Conservation (phyloP, 345 rosid species). For the Camelina sativa region DNA sequence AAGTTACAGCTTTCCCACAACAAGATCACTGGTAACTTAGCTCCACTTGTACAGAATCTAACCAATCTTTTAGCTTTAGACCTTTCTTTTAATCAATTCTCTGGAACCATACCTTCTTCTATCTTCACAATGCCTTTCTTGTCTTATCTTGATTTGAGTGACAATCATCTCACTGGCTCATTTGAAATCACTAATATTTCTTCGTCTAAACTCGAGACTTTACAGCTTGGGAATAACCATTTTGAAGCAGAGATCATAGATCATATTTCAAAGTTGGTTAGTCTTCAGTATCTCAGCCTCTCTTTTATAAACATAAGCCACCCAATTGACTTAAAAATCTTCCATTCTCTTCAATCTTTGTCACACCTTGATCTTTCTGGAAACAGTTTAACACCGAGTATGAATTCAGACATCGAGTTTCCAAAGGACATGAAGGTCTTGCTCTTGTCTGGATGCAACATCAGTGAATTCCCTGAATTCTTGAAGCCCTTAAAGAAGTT, state of each 20-base stretch:
- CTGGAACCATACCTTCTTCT: constrained; percentile 34
- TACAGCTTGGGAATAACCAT: constrained; percentile 21
- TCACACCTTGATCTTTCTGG: neutral
- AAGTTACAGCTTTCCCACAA: constrained; percentile 3
- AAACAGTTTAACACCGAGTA: constrained; percentile 23
- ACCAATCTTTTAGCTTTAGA: constrained; percentile 20
- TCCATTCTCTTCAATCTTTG: constrained; percentile 18
- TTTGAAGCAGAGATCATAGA: constrained; percentile 23
- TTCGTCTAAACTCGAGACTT: neutral
- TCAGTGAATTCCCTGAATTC: constrained; percentile 5
- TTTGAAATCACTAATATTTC: neutral
- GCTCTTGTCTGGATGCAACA: constrained; percentile 11
- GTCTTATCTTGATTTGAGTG: constrained; percentile 13
- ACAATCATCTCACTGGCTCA: constrained; percentile 14
- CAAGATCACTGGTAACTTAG: neutral
- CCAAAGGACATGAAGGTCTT: neutral
- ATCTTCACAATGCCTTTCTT: constrained; percentile 18
- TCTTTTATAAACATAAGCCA: constrained; percentile 4
- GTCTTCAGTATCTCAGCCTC: constrained; percentile 1
- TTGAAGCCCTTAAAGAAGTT: constrained; percentile 9
- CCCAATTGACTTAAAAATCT: neutral
- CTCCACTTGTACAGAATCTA: constrained; percentile 14
- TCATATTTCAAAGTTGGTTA: constrained; percentile 9
- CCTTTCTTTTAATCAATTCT: constrained; percentile 16
- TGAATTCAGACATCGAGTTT: neutral